Conservation (phyloP, 495 filamentous ascomycete species). For the Aspergillus sparsus region DNA sequence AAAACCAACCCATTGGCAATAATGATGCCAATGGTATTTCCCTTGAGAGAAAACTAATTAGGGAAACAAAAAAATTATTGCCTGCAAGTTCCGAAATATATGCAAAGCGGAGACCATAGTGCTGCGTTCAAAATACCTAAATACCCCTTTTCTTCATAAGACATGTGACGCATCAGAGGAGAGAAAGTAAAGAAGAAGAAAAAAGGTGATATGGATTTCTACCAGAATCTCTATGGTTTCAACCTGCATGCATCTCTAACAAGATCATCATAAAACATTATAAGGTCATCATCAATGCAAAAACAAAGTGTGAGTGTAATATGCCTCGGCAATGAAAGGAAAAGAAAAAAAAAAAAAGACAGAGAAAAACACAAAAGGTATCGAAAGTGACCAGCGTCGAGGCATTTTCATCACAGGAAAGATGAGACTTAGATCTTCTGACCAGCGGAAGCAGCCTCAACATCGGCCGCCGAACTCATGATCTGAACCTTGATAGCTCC, state of each 20-base stretch:
- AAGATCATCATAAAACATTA: constrained; percentile 27
- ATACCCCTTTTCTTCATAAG: background rate
- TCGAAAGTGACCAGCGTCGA: constrained; percentile 18
- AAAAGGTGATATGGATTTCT: constrained; percentile 20
- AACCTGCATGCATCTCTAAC: constrained; percentile 22
- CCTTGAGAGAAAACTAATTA: too few species aligned
- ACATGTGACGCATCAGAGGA: background rate
- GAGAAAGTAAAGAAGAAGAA: background rate
- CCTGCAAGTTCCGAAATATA: too few species aligned
- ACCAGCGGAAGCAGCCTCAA: constrained; percentile 44
- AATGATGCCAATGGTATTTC: background rate
- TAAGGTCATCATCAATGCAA: constrained; percentile 23
- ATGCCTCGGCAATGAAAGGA: constrained; percentile 8
- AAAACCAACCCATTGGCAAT: background rate
- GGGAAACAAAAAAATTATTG: too few species aligned
- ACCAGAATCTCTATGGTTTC: constrained; percentile 26
- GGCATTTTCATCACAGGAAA: constrained; percentile 2
- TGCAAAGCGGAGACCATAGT: too few species aligned
- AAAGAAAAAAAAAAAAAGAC: constrained; percentile 13
- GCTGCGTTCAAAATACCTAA: too few species aligned
- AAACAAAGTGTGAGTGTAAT: constrained; percentile 9
- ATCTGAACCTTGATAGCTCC: constrained; percentile 97
- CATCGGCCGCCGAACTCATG: constrained; percentile 51
- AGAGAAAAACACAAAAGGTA: constrained; percentile 14
- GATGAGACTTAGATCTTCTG: constrained; percentile 30